phyloP scores from a whole-genome alignment of 2,329 filamentous ascomycete genomes.

The Aquanectria penicillioides region DNA sequence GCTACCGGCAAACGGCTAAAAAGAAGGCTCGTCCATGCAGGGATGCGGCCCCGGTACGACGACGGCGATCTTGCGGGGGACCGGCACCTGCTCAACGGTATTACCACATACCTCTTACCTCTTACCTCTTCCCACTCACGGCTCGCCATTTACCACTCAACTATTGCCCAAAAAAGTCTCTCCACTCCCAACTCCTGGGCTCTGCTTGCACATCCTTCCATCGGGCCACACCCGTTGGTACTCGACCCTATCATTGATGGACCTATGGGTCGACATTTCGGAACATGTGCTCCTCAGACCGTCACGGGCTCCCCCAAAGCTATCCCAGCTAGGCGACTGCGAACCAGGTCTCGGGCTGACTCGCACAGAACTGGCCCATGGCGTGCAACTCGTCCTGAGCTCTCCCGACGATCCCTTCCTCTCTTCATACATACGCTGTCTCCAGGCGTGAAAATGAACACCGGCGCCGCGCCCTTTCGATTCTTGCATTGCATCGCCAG shows the following conservation, averaged over 20 bases:
- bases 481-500: background rate
- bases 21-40: constrained; percentile 3
- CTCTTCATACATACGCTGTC: background rate
- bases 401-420: constrained; percentile 8
- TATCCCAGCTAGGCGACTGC: background rate
- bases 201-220: too few relatives aligned
- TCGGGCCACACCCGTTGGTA: too few relatives aligned
- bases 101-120: background rate
- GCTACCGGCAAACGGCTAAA: constrained; percentile 13
- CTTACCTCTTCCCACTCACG: too few relatives aligned
- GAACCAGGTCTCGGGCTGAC: constrained; percentile 1
- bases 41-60: too few relatives aligned
- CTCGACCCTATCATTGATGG: background rate
- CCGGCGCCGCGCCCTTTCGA: background rate
- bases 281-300: background rate
- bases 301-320: background rate
- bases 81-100: background rate
- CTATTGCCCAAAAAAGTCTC: too few relatives aligned
- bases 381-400: background rate
- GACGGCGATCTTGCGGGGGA: constrained; percentile 27
- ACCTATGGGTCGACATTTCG: background rate
- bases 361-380: constrained; percentile 9
- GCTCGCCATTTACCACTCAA: too few relatives aligned
- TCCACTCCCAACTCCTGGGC: too few relatives aligned
- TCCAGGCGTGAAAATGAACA: background rate